Evolutionary conservation across 2,329 filamentous ascomycete species (phyloP).

Genomic region (Biscogniauxia sp.): DNA sequence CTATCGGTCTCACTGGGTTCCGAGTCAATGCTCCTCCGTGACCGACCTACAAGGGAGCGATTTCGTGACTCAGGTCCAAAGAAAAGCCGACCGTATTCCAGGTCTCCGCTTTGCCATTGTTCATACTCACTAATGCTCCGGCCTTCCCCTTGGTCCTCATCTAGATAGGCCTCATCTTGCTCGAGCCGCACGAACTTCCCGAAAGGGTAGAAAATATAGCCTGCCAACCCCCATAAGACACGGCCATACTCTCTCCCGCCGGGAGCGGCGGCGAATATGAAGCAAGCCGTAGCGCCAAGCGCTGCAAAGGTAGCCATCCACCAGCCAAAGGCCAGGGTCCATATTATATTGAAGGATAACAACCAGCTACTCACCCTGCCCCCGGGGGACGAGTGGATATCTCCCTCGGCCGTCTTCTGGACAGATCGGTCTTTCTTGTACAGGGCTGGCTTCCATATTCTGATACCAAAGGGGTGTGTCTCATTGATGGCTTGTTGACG

Average conservation of each 20-base stretch:
- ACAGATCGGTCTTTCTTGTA: slow-evolving; percentile 98
- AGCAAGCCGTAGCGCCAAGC: slow-evolving; percentile 73
- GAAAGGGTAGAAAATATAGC: slow-evolving; percentile 93
- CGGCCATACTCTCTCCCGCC: slow-evolving; percentile 84
- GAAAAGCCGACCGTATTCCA: slow-evolving; percentile 93
- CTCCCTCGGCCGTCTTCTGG: slow-evolving; percentile 90
- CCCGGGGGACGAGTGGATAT: slow-evolving; percentile 93
- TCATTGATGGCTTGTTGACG: slow-evolving; percentile 97
- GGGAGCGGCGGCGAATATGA: slow-evolving; percentile 72
- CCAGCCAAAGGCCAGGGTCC: slow-evolving; percentile 93
- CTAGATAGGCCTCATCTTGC: slow-evolving; percentile 88
- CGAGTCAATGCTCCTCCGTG: slow-evolving; percentile 86
- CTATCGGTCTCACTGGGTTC: slow-evolving; percentile 82
- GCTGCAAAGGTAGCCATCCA: slow-evolving; percentile 82
- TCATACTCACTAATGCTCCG: slow-evolving; percentile 98
- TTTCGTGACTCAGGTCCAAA: slow-evolving; percentile 75
- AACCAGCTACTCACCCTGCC: slow-evolving; percentile 82
- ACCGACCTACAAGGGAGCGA: slow-evolving; percentile 80
- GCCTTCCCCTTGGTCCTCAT: slow-evolving; percentile 93
- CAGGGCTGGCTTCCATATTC: slow-evolving; percentile 96
- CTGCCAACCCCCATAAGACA: slow-evolving; percentile 78
- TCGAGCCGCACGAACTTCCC: slow-evolving; percentile 93
- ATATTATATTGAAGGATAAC: slow-evolving; percentile 82
- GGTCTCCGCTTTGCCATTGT: slow-evolving; percentile 96
- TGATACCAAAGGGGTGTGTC: slow-evolving; percentile 97